Conservation (phyloP, 1,284 basidiomycete species). For the Ustilago crameri region DNA sequence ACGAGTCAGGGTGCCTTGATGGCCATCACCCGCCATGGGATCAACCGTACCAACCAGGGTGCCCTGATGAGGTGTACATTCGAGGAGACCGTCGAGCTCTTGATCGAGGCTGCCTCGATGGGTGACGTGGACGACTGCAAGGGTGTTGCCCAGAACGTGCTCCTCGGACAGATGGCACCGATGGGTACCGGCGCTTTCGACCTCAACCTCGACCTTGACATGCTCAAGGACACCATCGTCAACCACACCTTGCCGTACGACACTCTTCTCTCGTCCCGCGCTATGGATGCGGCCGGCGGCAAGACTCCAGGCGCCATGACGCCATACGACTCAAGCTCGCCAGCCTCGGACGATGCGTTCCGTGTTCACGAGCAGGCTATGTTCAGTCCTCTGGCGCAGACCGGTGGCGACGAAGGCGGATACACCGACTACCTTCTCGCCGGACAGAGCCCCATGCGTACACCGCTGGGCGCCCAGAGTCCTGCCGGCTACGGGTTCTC, state of each 20-base stretch:
- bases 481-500: slow-evolving; percentile 65
- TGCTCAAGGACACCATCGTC: slow-evolving; percentile 98
- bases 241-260: slow-evolving; percentile 86
- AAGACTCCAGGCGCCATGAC: slow-evolving; percentile 67
- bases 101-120: slow-evolving; percentile 97
- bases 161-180: slow-evolving; percentile 98
- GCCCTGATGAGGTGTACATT: slow-evolving; percentile 98
- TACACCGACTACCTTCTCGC: slow-evolving; percentile 76
- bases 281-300: slow-evolving; percentile 56
- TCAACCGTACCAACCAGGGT: slow-evolving; percentile 81
- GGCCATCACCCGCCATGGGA: slow-evolving; percentile 99
- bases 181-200: slow-evolving; percentile 80
- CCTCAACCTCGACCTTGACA: slow-evolving; percentile 93
- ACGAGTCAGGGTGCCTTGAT: slow-evolving; percentile 94
- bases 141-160: slow-evolving; percentile 96
- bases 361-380: slow-evolving; percentile 82
- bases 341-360: slow-evolving; percentile 72
- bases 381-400: slow-evolving; percentile 92
- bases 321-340: slow-evolving; percentile 78
- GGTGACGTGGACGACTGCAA: slow-evolving; percentile 98
- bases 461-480: slow-evolving; percentile 62
- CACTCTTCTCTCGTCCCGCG: slow-evolving; percentile 70
- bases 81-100: slow-evolving; percentile 98
- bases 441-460: slow-evolving; percentile 79
- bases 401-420: slow-evolving; percentile 82